These are phyloP conservation scores for Eucalyptus curtisii DNA, from an alignment of 345 rosid genomes.

Conservation along the genomic window DNA sequence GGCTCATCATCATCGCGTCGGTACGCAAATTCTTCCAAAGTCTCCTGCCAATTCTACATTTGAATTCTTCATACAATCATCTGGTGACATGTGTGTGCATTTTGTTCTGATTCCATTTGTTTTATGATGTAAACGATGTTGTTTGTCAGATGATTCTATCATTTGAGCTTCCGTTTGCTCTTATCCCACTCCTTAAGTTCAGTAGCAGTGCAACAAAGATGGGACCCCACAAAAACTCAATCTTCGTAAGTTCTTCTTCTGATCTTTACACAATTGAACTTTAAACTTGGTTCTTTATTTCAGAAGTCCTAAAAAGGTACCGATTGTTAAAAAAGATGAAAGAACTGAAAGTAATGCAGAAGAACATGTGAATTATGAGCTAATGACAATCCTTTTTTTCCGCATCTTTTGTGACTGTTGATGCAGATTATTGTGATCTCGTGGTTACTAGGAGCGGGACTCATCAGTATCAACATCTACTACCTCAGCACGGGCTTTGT, in stretches of 20 bases:
- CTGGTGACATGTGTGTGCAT: not conserved
- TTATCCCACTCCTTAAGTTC: conserved; percentile 64
- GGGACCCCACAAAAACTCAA: conserved; percentile 68
- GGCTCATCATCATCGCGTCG: conserved; percentile 53
- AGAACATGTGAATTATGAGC: not conserved
- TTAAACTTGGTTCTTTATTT: not conserved
- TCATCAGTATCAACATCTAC: conserved; percentile 51
- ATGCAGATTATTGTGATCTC: conserved; percentile 41
- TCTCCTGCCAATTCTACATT: not conserved
- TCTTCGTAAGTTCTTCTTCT: not conserved
- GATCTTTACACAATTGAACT: not conserved
- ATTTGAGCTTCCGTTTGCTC: conserved; percentile 64
- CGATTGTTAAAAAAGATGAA: not conserved
- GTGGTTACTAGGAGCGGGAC: conserved; percentile 41
- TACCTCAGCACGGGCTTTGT: conserved; percentile 42
- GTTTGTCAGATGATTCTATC: conserved; percentile 58
- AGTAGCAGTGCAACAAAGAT: conserved; percentile 54
- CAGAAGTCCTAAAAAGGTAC: not conserved
- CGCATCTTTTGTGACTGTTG: not conserved
- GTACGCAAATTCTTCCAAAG: conserved; percentile 3
- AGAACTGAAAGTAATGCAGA: not conserved
- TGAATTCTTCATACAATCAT: not conserved
- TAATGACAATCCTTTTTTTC: not conserved
- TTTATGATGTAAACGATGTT: not conserved
- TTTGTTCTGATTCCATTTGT: not conserved